Evolutionary conservation across 176 grass and related monocot genomes (phyloP).

Genomic region (Bolboschoenus planiculmis): DNA sequence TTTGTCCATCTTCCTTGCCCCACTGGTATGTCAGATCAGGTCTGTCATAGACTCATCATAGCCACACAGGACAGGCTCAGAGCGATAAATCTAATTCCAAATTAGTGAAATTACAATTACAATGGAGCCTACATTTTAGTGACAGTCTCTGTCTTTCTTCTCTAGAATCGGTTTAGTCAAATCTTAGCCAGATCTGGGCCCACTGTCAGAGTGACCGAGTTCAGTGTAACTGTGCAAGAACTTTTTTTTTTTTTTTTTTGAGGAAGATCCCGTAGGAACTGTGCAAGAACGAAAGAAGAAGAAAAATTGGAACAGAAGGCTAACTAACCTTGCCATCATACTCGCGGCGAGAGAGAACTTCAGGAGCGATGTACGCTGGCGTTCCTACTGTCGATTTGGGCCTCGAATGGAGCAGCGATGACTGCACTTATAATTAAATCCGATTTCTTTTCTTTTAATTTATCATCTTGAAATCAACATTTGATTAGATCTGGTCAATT

Average conservation of each 20-base stretch:
- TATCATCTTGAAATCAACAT: background rate
- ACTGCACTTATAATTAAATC: conserved; percentile 39
- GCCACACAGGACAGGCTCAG: background rate
- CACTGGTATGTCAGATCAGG: background rate
- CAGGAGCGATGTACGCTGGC: conserved; percentile 74
- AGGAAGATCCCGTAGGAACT: no score
- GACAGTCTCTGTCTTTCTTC: background rate
- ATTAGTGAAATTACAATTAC: background rate
- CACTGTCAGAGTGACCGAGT: background rate
- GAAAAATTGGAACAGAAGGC: background rate
- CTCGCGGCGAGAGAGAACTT: conserved; percentile 52
- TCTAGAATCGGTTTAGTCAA: background rate
- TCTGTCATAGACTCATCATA: background rate
- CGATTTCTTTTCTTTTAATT: background rate
- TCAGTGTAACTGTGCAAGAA: background rate
- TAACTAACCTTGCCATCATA: conserved; percentile 62
- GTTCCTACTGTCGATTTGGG: conserved; percentile 84
- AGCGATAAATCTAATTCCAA: background rate
- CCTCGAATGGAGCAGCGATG: conserved; percentile 71
- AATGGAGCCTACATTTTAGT: background rate
- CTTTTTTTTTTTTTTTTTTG: no score
- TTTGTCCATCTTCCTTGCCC: background rate
- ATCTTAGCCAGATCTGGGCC: background rate
- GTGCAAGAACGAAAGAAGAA: background rate
- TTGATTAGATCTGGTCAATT: background rate